Evolutionary conservation across 441 rosid genomes (phyloP).

Genomic region (Oxalis stricta): DNA sequence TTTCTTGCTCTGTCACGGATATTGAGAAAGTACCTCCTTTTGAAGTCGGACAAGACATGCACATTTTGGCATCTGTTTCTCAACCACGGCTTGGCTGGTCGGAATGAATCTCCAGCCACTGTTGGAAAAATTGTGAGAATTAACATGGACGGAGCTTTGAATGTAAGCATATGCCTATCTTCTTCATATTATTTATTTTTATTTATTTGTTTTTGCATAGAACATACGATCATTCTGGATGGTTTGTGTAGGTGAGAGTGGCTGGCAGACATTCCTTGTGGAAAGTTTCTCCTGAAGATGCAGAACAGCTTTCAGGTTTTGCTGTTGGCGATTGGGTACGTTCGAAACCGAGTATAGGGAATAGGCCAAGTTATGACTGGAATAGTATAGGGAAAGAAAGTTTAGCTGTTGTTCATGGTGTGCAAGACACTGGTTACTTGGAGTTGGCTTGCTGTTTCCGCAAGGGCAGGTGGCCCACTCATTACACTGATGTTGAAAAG

Average conservation of each 20-base stretch:
- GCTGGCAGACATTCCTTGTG: slow-evolving; percentile 69
- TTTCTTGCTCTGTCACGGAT: slow-evolving; percentile 86
- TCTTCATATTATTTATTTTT: neutral
- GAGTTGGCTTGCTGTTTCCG: slow-evolving; percentile 95
- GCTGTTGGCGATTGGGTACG: slow-evolving; percentile 99
- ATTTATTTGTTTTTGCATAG: slow-evolving; percentile 1
- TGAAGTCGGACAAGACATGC: slow-evolving; percentile 88
- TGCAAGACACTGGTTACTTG: slow-evolving; percentile 79
- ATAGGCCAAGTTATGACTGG: slow-evolving; percentile 95
- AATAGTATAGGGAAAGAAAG: slow-evolving; percentile 79
- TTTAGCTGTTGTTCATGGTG: slow-evolving; percentile 81
- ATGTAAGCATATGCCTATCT: slow-evolving; percentile 43
- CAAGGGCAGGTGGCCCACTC: slow-evolving; percentile 69
- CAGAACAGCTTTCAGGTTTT: slow-evolving; percentile 89
- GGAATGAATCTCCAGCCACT: slow-evolving; percentile 83
- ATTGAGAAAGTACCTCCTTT: slow-evolving; percentile 85
- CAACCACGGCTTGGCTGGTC: slow-evolving; percentile 99
- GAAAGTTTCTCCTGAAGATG: slow-evolving; percentile 98
- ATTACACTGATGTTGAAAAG: slow-evolving; percentile 85
- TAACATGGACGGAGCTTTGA: slow-evolving; percentile 96
- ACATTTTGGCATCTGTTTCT: slow-evolving; percentile 59
- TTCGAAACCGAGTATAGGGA: slow-evolving; percentile 82
- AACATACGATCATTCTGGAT: slow-evolving; percentile 5
- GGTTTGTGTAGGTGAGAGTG: slow-evolving; percentile 54
- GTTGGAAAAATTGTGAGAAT: slow-evolving; percentile 77